phyloP scores from a whole-genome alignment of 1,284 basidiomycete genomes.

The Paramarasmius palmivorus region DNA sequence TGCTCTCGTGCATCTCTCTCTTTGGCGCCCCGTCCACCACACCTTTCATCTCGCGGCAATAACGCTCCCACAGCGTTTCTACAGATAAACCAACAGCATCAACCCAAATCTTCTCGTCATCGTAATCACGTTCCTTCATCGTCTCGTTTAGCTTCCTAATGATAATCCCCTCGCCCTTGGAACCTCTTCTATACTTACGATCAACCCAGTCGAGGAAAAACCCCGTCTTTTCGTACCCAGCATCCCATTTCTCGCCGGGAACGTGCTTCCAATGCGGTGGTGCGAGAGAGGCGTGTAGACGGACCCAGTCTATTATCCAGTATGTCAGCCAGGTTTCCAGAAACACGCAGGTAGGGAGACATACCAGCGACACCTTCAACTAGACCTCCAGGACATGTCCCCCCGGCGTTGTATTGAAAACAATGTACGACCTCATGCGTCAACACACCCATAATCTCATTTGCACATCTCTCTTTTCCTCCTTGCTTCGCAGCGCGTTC shows the following conservation, averaged over 20 bases:
- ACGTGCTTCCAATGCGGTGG: constrained; percentile 67
- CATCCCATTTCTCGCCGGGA: constrained; percentile 53
- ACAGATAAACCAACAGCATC: constrained; percentile 52
- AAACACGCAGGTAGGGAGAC: no score
- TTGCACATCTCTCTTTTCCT: constrained; percentile 46
- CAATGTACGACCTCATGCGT: constrained; percentile 73
- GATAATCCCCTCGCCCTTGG: constrained; percentile 48
- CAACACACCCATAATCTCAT: constrained; percentile 68
- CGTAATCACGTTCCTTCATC: constrained; percentile 51
- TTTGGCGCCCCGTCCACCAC: not conserved
- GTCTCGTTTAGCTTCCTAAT: constrained; percentile 55
- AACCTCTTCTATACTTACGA: not conserved
- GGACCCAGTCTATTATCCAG: constrained; percentile 59
- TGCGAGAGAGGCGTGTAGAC: constrained; percentile 52
- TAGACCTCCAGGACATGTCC: constrained; percentile 62
- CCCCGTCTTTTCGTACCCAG: constrained; percentile 68
- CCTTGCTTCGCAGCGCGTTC: constrained; percentile 26
- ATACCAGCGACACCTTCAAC: constrained; percentile 77
- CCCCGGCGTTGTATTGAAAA: constrained; percentile 64
- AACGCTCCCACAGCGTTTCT: constrained; percentile 54
- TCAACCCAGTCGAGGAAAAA: constrained; percentile 72
- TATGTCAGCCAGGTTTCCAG: not conserved
- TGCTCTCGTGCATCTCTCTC: no score
- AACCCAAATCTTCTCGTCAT: constrained; percentile 46
- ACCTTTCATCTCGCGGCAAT: constrained; percentile 40